Conservation (phyloP, 2,329 filamentous ascomycete species). For the Alternaria rosae region DNA sequence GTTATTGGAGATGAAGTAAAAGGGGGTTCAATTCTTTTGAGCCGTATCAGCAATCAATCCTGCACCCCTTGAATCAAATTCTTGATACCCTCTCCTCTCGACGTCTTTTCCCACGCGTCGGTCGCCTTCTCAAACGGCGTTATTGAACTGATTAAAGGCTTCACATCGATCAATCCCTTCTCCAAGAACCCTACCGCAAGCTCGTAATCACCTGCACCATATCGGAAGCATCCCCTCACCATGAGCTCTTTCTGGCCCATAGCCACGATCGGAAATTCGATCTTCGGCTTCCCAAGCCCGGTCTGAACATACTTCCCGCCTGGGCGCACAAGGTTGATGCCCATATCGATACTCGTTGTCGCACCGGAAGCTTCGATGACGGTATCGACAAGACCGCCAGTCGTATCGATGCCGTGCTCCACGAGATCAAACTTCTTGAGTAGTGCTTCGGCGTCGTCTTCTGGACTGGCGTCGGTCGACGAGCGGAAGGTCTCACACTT, state of each 20-base stretch:
- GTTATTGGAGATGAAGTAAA: not conserved
- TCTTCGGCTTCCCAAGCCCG: conserved; percentile 89
- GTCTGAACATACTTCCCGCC: conserved; percentile 96
- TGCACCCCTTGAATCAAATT: conserved; percentile 42
- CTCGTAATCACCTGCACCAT: conserved; percentile 43
- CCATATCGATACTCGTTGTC: conserved; percentile 82
- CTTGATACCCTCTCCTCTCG: conserved; percentile 43
- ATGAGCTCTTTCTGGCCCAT: conserved; percentile 83
- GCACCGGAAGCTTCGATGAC: conserved; percentile 93
- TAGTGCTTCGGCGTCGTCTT: conserved; percentile 67
- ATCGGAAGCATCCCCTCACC: conserved; percentile 44
- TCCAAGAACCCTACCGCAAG: conserved; percentile 36
- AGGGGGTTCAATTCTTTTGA: not conserved
- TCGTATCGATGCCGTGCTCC: conserved; percentile 52
- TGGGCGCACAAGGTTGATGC: conserved; percentile 87
- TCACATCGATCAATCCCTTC: conserved; percentile 32
- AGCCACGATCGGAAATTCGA: conserved; percentile 92
- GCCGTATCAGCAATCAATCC: conserved; percentile 15
- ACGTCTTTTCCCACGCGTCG: conserved; percentile 43
- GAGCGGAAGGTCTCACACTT: conserved; percentile 77
- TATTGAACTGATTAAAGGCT: conserved; percentile 39
- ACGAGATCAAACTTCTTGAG: conserved; percentile 70
- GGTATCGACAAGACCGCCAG: conserved; percentile 79
- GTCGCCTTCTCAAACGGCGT: conserved; percentile 40
- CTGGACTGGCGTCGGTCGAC: conserved; percentile 63